These are phyloP conservation scores for Setaria italica DNA, from an alignment of 202 grass and related monocot species.

Conservation along the genomic window DNA sequence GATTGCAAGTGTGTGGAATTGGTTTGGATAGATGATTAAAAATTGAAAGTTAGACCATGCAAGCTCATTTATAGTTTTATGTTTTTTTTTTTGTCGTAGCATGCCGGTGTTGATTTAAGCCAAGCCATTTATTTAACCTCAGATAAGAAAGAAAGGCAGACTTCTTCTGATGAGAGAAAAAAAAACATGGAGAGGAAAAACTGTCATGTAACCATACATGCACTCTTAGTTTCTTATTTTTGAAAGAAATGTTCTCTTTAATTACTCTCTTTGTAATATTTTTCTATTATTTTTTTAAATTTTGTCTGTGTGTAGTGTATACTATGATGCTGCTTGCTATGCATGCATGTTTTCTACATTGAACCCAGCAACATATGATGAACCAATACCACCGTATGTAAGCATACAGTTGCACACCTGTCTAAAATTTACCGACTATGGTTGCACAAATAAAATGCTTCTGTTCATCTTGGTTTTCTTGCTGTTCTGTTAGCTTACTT, in stretches of 20 bases:
- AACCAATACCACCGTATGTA: background rate
- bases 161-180: background rate
- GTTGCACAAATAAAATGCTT: background rate
- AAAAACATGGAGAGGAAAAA: background rate
- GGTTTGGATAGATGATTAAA: background rate
- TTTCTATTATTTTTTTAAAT: background rate
- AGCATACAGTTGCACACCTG: background rate
- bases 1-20: background rate
- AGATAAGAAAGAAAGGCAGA: background rate
- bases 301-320: background rate
- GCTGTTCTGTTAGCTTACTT: slow-evolving; percentile 12
- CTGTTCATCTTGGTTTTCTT: background rate
- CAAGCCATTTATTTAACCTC: background rate
- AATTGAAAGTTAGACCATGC: background rate
- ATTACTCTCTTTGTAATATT: background rate
- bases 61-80: background rate
- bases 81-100: background rate
- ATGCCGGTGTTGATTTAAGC: background rate
- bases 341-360: background rate
- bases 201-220: background rate
- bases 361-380: background rate
- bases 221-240: slow-evolving; percentile 4
- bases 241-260: background rate
- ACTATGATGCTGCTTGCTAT: background rate
- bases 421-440: background rate